Evolutionary conservation across 169 alveolate genomes (phyloP), one percentile per base, ranked within the genome.

Genomic region (Babesia gibsoni): DNA sequence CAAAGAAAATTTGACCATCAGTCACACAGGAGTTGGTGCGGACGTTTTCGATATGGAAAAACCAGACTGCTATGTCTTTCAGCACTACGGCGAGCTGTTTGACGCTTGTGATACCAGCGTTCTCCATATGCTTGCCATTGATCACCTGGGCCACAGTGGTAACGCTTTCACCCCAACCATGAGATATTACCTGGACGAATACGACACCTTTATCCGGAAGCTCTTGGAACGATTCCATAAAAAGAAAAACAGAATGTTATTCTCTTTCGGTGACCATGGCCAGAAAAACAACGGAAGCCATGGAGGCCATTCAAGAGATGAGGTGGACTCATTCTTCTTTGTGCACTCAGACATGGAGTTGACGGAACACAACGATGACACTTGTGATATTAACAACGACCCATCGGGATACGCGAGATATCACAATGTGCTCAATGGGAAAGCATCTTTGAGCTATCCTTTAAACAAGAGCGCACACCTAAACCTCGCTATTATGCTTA

Each of bases 181-280:
- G 89, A 67, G 67, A 33, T 45, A 65, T 46, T 63, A 52, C 23
- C 39, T 85, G 78, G 72, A 64, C 27, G 68, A 66, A 41, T 81
- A 81, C 63, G 88, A 85, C 65, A 29, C 32, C 8, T 68, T 85
- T 53, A 41, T 82, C 48, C 45, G 79, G 48, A 82, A 81, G 36
- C 70, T 85, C 29, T 16, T 72, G 23, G 45, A 27, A 18, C 52
- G 39, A 3, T 0, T 41, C 14, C 18, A 64, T 2, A 37, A 61
- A 46, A 42, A 66, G 41, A 36, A 46, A n/a, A 75, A 81, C 22
- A 57, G 58, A 0, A 57, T 85, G 73, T 43, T 85, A 32, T 35
- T 81, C 22, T 37, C 75, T 14, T 32, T 85, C 16, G 89, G 91
- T 7, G 91, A 85, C 49, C 91, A 85, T 61, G 91, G 91, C 6